Evolutionary conservation across 352 stramenopile genomes (phyloP).

Genomic region (Pilasporangium apinafurcum): DNA sequence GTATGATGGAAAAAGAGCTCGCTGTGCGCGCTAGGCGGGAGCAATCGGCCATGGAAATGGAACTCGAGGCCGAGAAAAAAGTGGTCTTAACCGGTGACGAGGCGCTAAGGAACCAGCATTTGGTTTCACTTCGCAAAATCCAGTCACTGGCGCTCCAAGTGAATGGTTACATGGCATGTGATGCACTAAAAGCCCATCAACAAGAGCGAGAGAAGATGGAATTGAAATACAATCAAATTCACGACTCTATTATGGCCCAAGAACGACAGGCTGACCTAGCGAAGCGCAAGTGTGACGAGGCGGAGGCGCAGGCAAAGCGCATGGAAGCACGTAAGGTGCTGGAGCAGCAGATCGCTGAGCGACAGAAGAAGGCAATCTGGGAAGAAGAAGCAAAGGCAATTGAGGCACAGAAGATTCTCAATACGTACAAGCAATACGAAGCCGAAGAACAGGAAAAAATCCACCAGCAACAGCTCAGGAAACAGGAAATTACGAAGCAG

Average conservation of each 20-base stretch:
- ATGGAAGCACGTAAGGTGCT: slow-evolving; percentile 62
- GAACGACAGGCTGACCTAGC: slow-evolving; percentile 52
- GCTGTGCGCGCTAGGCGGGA: slow-evolving; percentile 56
- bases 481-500: slow-evolving; percentile 34
- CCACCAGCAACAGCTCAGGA: slow-evolving; percentile 33
- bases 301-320: slow-evolving; percentile 30
- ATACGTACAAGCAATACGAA: slow-evolving; percentile 80
- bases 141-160: slow-evolving; percentile 61
- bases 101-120: slow-evolving; percentile 44
- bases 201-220: slow-evolving; percentile 36
- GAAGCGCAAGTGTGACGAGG: slow-evolving; percentile 33
- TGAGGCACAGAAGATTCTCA: slow-evolving; percentile 72
- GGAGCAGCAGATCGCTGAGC: slow-evolving; percentile 63
- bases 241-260: slow-evolving; percentile 71
- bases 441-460: slow-evolving; percentile 53
- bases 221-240: slow-evolving; percentile 50
- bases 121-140: slow-evolving; percentile 61
- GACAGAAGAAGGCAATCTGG: slow-evolving; percentile 59
- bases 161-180: slow-evolving; percentile 56
- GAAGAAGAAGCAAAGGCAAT: slow-evolving; percentile 75
- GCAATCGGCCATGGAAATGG: slow-evolving; percentile 64
- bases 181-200: slow-evolving; percentile 38
- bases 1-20: slow-evolving; percentile 77
- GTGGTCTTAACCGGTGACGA: slow-evolving; percentile 62
- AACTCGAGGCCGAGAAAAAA: slow-evolving; percentile 58